phyloP scores from a whole-genome alignment of 108 stramenopile genomes.

The Cafeteria roenbergensis region DNA sequence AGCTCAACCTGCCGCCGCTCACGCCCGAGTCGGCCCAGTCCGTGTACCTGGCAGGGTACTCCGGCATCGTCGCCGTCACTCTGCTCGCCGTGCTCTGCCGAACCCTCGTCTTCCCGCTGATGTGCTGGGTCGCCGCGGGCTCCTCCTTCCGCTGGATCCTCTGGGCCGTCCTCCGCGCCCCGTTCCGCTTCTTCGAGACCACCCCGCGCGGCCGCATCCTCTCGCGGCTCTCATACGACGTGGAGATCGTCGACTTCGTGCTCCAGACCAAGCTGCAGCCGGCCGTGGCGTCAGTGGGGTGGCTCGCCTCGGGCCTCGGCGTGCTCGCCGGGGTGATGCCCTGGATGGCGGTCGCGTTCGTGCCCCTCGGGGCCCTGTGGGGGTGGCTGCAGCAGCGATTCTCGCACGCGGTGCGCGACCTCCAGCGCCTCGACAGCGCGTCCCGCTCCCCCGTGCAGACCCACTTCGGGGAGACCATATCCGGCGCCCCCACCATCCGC shows the following conservation, averaged over 20 bases:
- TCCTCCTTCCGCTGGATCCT: not conserved
- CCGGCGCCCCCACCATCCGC: slow-evolving; percentile 37
- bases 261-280: slow-evolving; percentile 7
- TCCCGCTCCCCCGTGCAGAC: slow-evolving; percentile 34
- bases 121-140: not conserved
- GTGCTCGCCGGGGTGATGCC: slow-evolving; percentile 24
- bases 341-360: slow-evolving; percentile 3
- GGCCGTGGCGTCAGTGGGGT: slow-evolving; percentile 9
- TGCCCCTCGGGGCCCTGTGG: slow-evolving; percentile 20
- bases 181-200: slow-evolving; percentile 78
- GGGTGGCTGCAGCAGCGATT: slow-evolving; percentile 26
- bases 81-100: slow-evolving; percentile 17
- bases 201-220: slow-evolving; percentile 78
- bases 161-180: slow-evolving; percentile 35
- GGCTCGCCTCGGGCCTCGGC: slow-evolving; percentile 10
- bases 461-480: slow-evolving; percentile 41
- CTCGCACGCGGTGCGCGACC: slow-evolving; percentile 28
- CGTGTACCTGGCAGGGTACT: slow-evolving; percentile 31
- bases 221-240: slow-evolving; percentile 80
- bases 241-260: slow-evolving; percentile 47
- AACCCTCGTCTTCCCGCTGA: slow-evolving; percentile 28
- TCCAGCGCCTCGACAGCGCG: slow-evolving; percentile 39
- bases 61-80: slow-evolving; percentile 21
- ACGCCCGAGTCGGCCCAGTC: slow-evolving; percentile 26
- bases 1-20: slow-evolving; percentile 6